Base-by-base conservation (phyloP, 805 yeast species). In the Candida pini region DNA sequence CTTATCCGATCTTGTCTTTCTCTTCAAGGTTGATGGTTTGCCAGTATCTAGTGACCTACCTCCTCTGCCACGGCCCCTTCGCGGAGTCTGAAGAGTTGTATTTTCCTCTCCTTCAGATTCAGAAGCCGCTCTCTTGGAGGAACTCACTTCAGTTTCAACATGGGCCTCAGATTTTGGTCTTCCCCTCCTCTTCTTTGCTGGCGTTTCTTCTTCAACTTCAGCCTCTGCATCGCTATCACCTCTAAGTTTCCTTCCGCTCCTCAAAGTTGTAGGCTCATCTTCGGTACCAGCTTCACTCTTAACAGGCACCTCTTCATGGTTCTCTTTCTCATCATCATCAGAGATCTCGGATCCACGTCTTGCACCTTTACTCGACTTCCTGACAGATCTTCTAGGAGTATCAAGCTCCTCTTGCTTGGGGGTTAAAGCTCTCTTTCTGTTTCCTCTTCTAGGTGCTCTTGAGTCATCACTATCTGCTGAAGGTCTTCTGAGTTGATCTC, bases 151-250 rank as follows among this genome's bases (percentile, higher is more conserved):
- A n/a, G n/a, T n/a, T n/a, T n/a, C n/a, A n/a, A n/a, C n/a, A n/a
- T n/a, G n/a, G n/a, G 34, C 22, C 13, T 30, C 47, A 22, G 36
- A 40, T 32, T 40, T 41, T 7, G 31, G 18, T 22, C 31, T 37
- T 15, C 31, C 34, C 5, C 49, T 37, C 8, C 36, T 16, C 19
- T 36, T 38, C 9, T 36, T 34, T 9, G 38, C 41, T 20, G 41
- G 38, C 8, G 43, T 24, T 18, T 33, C 14, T 24, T 34, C 33
- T 10, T 31, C 35, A 9, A 18, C 26, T 24, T 28, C 34, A 31
- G 16, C 25, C 14, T 36, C 35, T 14, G 31, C 26, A 22, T 36
- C 40, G 26, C 24, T 35, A 13, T 35, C 27, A 9, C 15, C 5
- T 21, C 20, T 16, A 4, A 35, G 26, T 28, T 35, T 35, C 26